Conservation (phyloP, 768 basidiomycete species). For the Hypsizygus marmoreus region DNA sequence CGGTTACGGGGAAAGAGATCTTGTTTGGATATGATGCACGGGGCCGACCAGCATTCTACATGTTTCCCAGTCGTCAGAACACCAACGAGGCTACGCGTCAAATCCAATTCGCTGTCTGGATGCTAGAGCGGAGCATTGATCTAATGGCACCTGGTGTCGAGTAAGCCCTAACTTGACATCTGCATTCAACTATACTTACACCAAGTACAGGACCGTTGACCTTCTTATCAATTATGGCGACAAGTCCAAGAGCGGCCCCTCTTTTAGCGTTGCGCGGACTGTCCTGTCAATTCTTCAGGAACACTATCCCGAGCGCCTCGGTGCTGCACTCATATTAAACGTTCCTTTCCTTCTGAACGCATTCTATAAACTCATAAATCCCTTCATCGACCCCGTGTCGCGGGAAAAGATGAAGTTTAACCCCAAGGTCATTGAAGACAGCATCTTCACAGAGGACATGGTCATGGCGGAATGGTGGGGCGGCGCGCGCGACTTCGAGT, state of each 20-base stretch:
- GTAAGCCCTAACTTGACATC: slow-evolving; percentile 37
- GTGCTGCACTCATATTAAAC: slow-evolving; percentile 70
- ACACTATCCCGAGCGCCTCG: slow-evolving; percentile 88
- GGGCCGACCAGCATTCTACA: slow-evolving; percentile 69
- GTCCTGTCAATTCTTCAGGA: slow-evolving; percentile 71
- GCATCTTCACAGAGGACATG: slow-evolving; percentile 68
- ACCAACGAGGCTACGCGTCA: slow-evolving; percentile 69
- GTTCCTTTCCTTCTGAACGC: slow-evolving; percentile 77
- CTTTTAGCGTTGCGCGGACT: slow-evolving; percentile 41
- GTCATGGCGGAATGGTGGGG: slow-evolving; percentile 74
- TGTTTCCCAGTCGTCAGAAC: slow-evolving; percentile 74
- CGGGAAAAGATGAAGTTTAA: slow-evolving; percentile 77
- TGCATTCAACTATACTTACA: not conserved
- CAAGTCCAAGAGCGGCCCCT: slow-evolving; percentile 56
- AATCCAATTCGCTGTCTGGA: slow-evolving; percentile 74
- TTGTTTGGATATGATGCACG: slow-evolving; percentile 72
- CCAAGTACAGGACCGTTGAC: slow-evolving; percentile 52
- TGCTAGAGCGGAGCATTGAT: slow-evolving; percentile 75
- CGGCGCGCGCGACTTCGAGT: slow-evolving; percentile 67
- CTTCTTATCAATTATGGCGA: slow-evolving; percentile 81
- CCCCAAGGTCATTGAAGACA: slow-evolving; percentile 63
- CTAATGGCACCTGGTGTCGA: slow-evolving; percentile 83
- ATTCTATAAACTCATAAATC: slow-evolving; percentile 77
- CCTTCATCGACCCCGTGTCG: slow-evolving; percentile 84
- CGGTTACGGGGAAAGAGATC: slow-evolving; percentile 81